Evolutionary conservation across 2,329 filamentous ascomycete species (phyloP), one percentile per base, ranked within the genome.

Genomic region (Aspergillus amoenus): DNA sequence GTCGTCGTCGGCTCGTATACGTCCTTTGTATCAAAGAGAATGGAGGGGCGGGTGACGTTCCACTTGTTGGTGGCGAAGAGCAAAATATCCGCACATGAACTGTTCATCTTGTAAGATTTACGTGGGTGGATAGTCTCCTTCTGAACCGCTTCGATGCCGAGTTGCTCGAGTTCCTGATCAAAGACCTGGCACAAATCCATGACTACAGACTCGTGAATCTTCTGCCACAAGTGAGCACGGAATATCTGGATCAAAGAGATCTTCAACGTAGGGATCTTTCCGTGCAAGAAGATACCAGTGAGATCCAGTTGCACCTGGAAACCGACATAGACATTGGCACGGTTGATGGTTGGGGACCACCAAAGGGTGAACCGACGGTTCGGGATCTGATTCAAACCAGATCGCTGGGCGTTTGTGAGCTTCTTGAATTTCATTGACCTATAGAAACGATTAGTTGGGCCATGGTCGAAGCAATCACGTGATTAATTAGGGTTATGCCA

Each of bases 101-200:
- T 97, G 82, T 99, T 99, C 94, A 99, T 99, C 85, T 99, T 99
- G 85, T 99, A 99, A 4, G 92, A 97, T 78, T 99, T 99, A 85
- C 94, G 86, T 52, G 94, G 94, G 80, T 99, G 94, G 58, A 99
- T 99, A 0, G 94, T 97, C 79, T 99, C 94, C 77, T 99, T 99
- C 73, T 99, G 94, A 4, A 97, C 94, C 2, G 92, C 95, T 76
- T 99, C 94, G 57, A 99, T 97, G 37, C 93, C 93, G 4, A 99
- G 81, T 32, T 94, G 92, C 74, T 99, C 94, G 43, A 99, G 80
- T 73, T 99, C 94, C 70, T 97, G 93, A 65, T 99, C 94, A 66
- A 99, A 96, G 13, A 99, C 94, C 72, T 99, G 95, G 67, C 94
- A 97, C 70, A 99, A 77, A 81, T 99, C 94, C 94, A 99, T 99